These are phyloP conservation scores for Metschnikowia borealis DNA, from an alignment of 805 yeast genomes.

Conservation along the genomic window DNA sequence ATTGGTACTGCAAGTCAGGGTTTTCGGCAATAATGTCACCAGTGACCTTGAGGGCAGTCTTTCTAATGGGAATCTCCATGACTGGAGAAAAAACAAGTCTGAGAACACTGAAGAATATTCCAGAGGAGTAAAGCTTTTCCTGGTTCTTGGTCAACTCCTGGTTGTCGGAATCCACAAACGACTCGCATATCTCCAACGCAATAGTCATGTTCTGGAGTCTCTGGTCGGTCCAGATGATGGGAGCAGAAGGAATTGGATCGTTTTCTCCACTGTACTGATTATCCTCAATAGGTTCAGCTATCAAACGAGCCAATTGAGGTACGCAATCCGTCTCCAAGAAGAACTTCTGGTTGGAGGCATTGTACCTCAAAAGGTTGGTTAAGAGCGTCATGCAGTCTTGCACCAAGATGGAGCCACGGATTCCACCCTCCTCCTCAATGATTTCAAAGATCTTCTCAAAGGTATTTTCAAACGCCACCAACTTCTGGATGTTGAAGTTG, in stretches of 20 bases:
- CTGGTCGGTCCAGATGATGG: conserved; percentile 75
- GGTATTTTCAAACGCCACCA: conserved; percentile 92
- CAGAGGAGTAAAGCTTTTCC: conserved; percentile 51
- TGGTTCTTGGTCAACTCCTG: conserved; percentile 64
- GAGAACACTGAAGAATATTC: conserved; percentile 61
- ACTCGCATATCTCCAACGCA: conserved; percentile 65
- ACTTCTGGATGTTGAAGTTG: conserved; percentile 80
- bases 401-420: conserved; percentile 83
- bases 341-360: conserved; percentile 83
- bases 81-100: conserved; percentile 64
- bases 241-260: conserved; percentile 17
- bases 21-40: conserved; percentile 75
- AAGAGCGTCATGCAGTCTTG: conserved; percentile 82
- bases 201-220: conserved; percentile 61
- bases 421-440: conserved; percentile 82
- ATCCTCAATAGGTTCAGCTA: conserved; percentile 56
- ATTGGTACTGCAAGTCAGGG: conserved; percentile 59
- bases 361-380: conserved; percentile 68
- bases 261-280: conserved; percentile 24
- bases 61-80: conserved; percentile 64
- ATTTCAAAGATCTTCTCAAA: conserved; percentile 80
- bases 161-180: conserved; percentile 69
- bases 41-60: conserved; percentile 65
- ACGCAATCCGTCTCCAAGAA: conserved; percentile 84
- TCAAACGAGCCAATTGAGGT: conserved; percentile 55